A percentile compares a stretch with the other conserved stretches of the same genome.
These are phyloP conservation scores for Scedosporium boydii DNA, from an alignment of 2,329 filamentous ascomycete species.

Conservation along the genomic window DNA sequence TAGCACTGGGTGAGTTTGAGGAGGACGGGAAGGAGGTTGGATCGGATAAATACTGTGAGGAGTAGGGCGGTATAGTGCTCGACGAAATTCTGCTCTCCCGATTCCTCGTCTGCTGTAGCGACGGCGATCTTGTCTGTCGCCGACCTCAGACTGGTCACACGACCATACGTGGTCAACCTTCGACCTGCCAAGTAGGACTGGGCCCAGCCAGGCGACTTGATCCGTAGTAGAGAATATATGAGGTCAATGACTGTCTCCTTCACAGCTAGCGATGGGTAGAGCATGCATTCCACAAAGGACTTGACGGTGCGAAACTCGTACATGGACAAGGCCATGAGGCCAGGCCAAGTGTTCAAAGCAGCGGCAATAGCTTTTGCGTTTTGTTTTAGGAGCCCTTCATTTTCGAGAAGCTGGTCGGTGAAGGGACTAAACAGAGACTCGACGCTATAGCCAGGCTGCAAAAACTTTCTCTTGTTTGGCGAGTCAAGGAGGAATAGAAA, in stretches of 20 bases:
- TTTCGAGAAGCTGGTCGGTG: slow-evolving; percentile 66
- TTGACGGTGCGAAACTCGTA: slow-evolving; percentile 76
- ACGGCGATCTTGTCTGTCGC: slow-evolving; percentile 40
- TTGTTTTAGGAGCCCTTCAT: slow-evolving; percentile 60
- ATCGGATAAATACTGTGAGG: slow-evolving; percentile 73
- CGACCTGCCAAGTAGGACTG: slow-evolving; percentile 90
- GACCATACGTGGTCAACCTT: slow-evolving; percentile 89
- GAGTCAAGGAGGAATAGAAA: slow-evolving; percentile 85
- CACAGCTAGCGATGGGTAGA: slow-evolving; percentile 45
- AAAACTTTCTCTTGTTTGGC: slow-evolving; percentile 67
- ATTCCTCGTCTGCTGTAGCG: slow-evolving; percentile 53
- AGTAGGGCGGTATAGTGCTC: slow-evolving; percentile 90
- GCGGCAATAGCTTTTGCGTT: slow-evolving; percentile 90
- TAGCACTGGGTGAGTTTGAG: slow-evolving; percentile 58
- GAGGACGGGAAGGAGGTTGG: slow-evolving; percentile 58
- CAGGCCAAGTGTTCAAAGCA: slow-evolving; percentile 87
- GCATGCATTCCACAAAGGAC: slow-evolving; percentile 62
- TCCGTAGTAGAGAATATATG: slow-evolving; percentile 69
- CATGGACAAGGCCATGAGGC: slow-evolving; percentile 79
- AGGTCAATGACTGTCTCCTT: slow-evolving; percentile 79
- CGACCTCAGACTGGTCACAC: slow-evolving; percentile 74
- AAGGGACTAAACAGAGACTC: slow-evolving; percentile 87
- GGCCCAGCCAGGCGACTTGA: slow-evolving; percentile 91
- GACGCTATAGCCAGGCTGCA: slow-evolving; percentile 82
- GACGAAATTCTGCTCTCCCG: slow-evolving; percentile 72